Base-by-base conservation (phyloP, 2,329 filamentous ascomycete genomes). In the Epichloe baconii region DNA sequence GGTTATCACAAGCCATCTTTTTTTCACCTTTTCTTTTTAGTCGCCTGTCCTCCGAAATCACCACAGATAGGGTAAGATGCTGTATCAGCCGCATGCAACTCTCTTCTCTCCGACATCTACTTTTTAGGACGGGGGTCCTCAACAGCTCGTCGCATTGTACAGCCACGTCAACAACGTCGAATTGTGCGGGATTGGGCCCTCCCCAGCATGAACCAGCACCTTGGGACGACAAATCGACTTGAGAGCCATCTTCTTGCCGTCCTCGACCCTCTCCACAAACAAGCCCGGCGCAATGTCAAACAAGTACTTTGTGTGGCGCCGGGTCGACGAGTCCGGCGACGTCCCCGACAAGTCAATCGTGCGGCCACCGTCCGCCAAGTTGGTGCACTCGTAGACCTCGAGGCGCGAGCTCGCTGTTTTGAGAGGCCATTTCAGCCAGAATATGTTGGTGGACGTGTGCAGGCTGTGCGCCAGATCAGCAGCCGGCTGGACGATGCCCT, bases 221-320 rank as follows among this genome's bases (percentile, higher is more conserved):
- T 54, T 65, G 12, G 66, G 66, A 34, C 61, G 61, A 49, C 57
- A 62, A 19, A 68, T 60, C n/a, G 64, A 59, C 55, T 62, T 67
- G 31, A 62, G 49, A 6, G 56, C 54, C 41, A 58, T 54, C 52
- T 66, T 68, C 56, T 60, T 66, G 21, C 64, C 64, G 2, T 55
- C 57, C 5, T 67, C 61, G 6, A 68, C 52, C 48, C 64, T 61
- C 49, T 68, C 66, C 6, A 68, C 65, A 47, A 68, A 68, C 38
- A 68, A 53, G 1, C 66, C 66, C 0, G 66, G 66, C 5, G 64
- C 64, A 42, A 68, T 56, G 37, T 68, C 66, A 50, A 68, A 68
- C 14, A 68, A 48, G 49, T 68, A 68, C 14, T 60, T 60, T 12
- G 65, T 61, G 21, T 63, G 61, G 19, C 58, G 58, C 14, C 66